Base-by-base conservation (phyloP, 1,284 basidiomycete genomes). In the Tremellales sp. region DNA sequence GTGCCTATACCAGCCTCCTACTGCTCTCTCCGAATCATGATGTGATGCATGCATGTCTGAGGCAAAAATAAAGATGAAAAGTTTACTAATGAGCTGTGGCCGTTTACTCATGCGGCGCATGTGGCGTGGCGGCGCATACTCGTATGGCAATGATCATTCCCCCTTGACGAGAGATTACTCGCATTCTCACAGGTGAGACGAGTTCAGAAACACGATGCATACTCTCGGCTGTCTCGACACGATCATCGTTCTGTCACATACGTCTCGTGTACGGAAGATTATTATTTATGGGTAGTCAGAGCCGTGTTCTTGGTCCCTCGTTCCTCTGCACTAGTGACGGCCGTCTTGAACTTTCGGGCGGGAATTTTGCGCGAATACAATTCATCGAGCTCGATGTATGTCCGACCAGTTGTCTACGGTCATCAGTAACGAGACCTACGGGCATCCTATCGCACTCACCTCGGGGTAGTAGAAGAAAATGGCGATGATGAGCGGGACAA, bases 391-490 rank as follows among this genome's bases (percentile, higher is more conserved):
- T 52, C 55, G 12, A 41, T 47, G 21, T 39, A 48, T 2, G 42
- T 25, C 1, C 54, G 49, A 8, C 45, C 46, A 22, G 25, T 46
- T 17, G 46, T 43, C 27, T 61, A 33, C n/a, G n/a, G 29, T 33
- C 10, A n/a, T 33, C 29, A 33, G 29, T 33, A n/a, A n/a, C 10
- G 29, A 10, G n/a, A 10, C 8, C 29, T n/a, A 33, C n/a, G n/a
- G 29, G 10, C 29, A 33, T 33, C 10, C 8, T 10, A n/a, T n/a
- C n/a, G 15, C 7, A 49, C 43, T 49, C 6, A 49, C 51, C 52
- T 58, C 56, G 17, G 58, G 58, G 54, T 58, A 61, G 52, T 51
- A 61, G 22, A 61, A 50, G 41, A 52, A 61, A 4, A 61, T 49
- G 22, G 54, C 35, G 35, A 52, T 40, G 3, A 39, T 51, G 8